Percentiles rank a stretch among this genome's conserved stretches.
These are phyloP conservation scores for Sherardia arvensis DNA, from an alignment of 257 asterid species.

Conservation along the genomic window DNA sequence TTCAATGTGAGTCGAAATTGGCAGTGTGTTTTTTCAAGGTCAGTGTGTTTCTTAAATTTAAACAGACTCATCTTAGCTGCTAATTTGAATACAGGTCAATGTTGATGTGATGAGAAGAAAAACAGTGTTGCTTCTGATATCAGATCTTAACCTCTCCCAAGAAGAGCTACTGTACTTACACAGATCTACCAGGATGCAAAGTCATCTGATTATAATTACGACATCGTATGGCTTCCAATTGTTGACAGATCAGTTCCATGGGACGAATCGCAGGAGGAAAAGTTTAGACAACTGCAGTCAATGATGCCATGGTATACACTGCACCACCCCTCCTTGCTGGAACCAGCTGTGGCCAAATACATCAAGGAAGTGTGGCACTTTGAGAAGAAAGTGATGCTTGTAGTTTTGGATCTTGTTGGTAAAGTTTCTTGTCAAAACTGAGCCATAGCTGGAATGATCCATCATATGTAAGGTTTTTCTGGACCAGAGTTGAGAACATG, in stretches of 20 bases:
- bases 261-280: conserved; percentile 28
- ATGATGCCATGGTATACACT: conserved; percentile 79
- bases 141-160: conserved; percentile 49
- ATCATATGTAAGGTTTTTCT: conserved; percentile 51
- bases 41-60: too few species aligned
- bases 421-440: conserved; percentile 36
- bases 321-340: conserved; percentile 47
- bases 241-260: conserved; percentile 25
- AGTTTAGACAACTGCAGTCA: conserved; percentile 35
- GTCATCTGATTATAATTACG: conserved; percentile 41
- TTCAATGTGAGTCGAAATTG: too few species aligned
- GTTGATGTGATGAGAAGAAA: conserved; percentile 50
- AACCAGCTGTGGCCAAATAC: conserved; percentile 55
- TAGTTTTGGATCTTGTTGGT: conserved; percentile 64
- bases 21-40: too few species aligned
- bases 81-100: conserved; percentile 23
- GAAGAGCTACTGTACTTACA: conserved; percentile 50
- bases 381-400: conserved; percentile 58
- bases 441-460: conserved; percentile 46
- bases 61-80: background rate
- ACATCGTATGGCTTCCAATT: conserved; percentile 74
- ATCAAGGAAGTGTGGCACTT: conserved; percentile 60
- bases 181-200: conserved; percentile 39
- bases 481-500: conserved; percentile 81
- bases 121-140: conserved; percentile 56